These are phyloP conservation scores for Candida dendrica DNA, from an alignment of 805 yeast genomes.

Conservation along the genomic window DNA sequence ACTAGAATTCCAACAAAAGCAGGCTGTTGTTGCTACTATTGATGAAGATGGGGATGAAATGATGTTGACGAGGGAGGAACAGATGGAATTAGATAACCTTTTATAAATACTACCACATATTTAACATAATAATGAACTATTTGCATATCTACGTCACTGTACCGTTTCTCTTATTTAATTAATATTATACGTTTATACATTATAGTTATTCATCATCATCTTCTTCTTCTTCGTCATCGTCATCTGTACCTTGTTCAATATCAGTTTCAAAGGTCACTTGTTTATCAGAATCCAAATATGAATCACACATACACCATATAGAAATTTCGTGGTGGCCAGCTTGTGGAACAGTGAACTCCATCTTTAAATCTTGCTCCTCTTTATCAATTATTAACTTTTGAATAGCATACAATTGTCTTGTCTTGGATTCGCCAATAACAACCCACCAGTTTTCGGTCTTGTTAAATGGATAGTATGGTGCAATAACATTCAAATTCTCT, in stretches of 20 bases:
- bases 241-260: constrained; percentile 28
- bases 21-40: constrained; percentile 9
- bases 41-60: constrained; percentile 22
- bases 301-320: constrained; percentile 85
- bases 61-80: constrained; percentile 19
- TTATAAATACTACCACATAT: neutral
- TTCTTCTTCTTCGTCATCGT: constrained; percentile 14
- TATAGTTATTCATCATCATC: neutral
- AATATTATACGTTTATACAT: neutral
- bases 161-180: neutral
- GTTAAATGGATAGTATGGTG: constrained; percentile 50
- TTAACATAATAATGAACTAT: neutral
- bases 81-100: constrained; percentile 14
- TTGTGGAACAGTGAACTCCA: constrained; percentile 52
- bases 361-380: constrained; percentile 42
- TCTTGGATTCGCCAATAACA: constrained; percentile 61
- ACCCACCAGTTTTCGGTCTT: constrained; percentile 84
- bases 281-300: constrained; percentile 89
- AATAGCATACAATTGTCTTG: constrained; percentile 63
- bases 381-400: constrained; percentile 52
- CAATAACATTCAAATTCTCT: constrained; percentile 51
- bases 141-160: neutral
- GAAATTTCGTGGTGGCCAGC: constrained; percentile 57
- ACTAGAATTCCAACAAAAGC: constrained; percentile 46
- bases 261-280: constrained; percentile 54